phyloP scores from a whole-genome alignment of 106 monocot genomes.

The Phalaenopsis aphrodite region DNA sequence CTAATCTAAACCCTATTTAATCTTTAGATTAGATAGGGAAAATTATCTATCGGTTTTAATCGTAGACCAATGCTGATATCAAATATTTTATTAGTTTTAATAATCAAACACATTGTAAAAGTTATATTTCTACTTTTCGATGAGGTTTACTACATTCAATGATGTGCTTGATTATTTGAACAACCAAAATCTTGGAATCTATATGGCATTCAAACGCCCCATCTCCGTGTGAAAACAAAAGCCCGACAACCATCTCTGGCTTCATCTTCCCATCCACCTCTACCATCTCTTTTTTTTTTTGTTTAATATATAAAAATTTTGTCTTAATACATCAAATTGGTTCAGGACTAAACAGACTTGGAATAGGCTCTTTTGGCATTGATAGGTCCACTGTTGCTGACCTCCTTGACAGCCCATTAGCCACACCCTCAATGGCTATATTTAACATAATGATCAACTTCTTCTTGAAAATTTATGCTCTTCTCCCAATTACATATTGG shows the following conservation, averaged over 20 bases:
- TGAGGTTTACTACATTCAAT: no score
- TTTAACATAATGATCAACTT: slow-evolving; percentile 26
- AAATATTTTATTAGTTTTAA: no score
- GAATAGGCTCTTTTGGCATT: slow-evolving; percentile 23
- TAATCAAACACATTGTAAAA: no score
- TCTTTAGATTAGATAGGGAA: no score
- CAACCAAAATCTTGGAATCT: no score
- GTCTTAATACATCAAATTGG: slow-evolving; percentile 54
- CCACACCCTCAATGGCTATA: slow-evolving; percentile 27
- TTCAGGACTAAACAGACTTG: slow-evolving; percentile 33
- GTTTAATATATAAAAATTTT: slow-evolving; percentile 42
- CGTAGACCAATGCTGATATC: no score
- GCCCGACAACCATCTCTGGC: slow-evolving; percentile 17
- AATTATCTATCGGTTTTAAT: no score
- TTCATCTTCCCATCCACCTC: slow-evolving; percentile 41
- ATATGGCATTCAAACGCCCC: no score
- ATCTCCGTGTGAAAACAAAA: no score
- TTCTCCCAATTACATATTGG: slow-evolving; percentile 25
- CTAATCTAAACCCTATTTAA: no score
- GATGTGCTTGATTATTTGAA: no score
- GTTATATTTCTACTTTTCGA: no score
- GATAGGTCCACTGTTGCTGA: slow-evolving; percentile 25
- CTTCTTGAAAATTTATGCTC: slow-evolving; percentile 16
- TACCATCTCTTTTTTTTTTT: slow-evolving; percentile 27
- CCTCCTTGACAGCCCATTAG: slow-evolving; percentile 32